Percentiles rank a stretch among this genome's conserved stretches.
phyloP scores from a whole-genome alignment of 2,329 filamentous ascomycete genomes.

The Apiospora rasikravindrae region DNA sequence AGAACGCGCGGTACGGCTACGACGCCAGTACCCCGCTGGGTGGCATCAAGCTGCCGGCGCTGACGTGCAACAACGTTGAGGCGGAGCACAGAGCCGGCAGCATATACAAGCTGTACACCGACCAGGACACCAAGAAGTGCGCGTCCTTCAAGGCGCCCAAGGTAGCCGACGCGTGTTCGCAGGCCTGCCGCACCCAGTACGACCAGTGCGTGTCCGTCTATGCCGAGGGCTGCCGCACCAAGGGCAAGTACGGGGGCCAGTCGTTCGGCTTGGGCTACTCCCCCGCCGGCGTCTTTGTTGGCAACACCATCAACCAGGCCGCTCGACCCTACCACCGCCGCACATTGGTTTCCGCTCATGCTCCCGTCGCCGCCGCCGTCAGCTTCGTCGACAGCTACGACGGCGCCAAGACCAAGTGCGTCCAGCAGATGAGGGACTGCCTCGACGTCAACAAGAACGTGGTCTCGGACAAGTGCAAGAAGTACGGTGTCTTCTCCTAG shows the following conservation, averaged over 20 bases:
- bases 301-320: not conserved
- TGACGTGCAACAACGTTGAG: constrained; percentile 59
- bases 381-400: not conserved
- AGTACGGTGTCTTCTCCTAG: not conserved
- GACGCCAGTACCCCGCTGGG: constrained; percentile 65
- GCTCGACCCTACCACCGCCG: not conserved
- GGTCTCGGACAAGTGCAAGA: constrained; percentile 10
- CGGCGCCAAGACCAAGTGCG: not conserved
- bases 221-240: constrained; percentile 51
- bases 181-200: constrained; percentile 60
- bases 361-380: not conserved
- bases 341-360: not conserved
- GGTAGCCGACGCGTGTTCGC: constrained; percentile 50
- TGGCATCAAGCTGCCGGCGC: constrained; percentile 55
- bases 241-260: constrained; percentile 31
- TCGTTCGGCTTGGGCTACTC: constrained; percentile 25
- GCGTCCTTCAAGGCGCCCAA: constrained; percentile 47
- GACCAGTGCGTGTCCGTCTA: constrained; percentile 54
- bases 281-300: not conserved
- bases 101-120: constrained; percentile 59
- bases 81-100: constrained; percentile 45
- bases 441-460: not conserved
- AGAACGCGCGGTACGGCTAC: constrained; percentile 66
- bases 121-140: constrained; percentile 49
- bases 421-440: constrained; percentile 11